phyloP scores from a whole-genome alignment of 176 grass and related monocot species.

The Melocanna baccifera region DNA sequence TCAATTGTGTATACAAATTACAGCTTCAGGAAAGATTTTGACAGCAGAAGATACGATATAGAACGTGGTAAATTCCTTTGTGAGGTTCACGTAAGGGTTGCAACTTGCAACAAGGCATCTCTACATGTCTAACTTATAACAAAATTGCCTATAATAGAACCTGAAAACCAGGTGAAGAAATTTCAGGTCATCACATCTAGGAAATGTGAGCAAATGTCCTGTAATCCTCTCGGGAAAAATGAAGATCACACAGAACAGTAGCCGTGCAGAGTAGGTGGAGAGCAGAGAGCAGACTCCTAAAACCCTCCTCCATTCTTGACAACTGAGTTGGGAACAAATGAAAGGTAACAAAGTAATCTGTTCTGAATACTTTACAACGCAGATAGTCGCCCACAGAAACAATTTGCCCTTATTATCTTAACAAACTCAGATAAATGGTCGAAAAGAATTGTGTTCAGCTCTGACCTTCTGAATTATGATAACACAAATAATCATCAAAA shows the following conservation, averaged over 20 bases:
- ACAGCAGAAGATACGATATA: neutral
- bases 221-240: constrained; percentile 23
- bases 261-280: neutral
- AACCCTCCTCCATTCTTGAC: neutral
- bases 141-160: constrained; percentile 10
- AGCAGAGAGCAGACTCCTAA: neutral
- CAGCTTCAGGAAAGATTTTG: neutral
- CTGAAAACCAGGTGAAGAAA: neutral
- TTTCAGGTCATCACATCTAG: neutral
- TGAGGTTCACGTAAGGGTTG: neutral
- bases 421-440: neutral
- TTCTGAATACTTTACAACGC: neutral
- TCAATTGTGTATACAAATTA: neutral
- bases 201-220: neutral
- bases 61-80: neutral
- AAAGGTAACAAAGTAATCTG: neutral
- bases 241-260: constrained; percentile 3
- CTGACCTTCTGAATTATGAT: neutral
- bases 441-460: neutral
- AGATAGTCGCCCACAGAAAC: neutral
- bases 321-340: neutral
- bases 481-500: neutral
- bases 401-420: neutral
- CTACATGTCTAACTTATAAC: constrained; percentile 14
- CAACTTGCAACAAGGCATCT: constrained; percentile 8